Percentiles rank a stretch among this genome's conserved stretches.
phyloP scores from a whole-genome alignment of 1,284 basidiomycete genomes.

The Neotropicomus parvogracilis region DNA sequence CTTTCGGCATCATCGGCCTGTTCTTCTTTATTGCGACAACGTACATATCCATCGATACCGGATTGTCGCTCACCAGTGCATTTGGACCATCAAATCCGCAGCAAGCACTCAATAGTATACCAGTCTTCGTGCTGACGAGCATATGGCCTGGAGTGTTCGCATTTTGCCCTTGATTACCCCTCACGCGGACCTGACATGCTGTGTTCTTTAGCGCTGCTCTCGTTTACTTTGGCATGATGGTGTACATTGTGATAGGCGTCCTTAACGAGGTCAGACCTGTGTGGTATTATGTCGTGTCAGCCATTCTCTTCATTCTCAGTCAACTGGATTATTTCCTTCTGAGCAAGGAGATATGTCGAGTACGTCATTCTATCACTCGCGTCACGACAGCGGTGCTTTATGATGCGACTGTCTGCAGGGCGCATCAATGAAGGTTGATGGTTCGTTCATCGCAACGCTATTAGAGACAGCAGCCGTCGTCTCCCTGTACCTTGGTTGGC shows the following conservation, averaged over 20 bases:
- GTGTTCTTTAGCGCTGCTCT: conserved; percentile 52
- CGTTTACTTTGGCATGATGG: conserved; percentile 67
- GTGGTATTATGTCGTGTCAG: conserved; percentile 64
- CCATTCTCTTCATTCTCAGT: conserved; percentile 64
- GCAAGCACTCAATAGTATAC: conserved; percentile 53
- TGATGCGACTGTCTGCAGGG: conserved; percentile 37
- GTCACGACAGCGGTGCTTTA: conserved; percentile 8
- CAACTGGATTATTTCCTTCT: conserved; percentile 80
- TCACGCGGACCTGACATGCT: background rate
- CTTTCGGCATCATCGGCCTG: conserved; percentile 56
- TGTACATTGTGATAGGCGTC: conserved; percentile 67
- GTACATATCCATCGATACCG: conserved; percentile 79
- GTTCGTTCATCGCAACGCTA: conserved; percentile 76
- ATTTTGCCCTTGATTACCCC: background rate
- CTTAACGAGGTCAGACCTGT: conserved; percentile 73
- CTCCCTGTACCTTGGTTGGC: conserved; percentile 76
- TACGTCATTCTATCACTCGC: conserved; percentile 35
- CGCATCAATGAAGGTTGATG: conserved; percentile 66
- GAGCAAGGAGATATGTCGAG: conserved; percentile 71
- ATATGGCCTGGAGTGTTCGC: conserved; percentile 79
- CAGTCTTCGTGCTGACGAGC: conserved; percentile 75
- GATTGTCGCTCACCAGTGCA: conserved; percentile 54
- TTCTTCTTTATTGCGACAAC: conserved; percentile 67
- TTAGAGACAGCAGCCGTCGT: conserved; percentile 70
- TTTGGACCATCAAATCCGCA: conserved; percentile 63